Percentiles rank a stretch among this genome's conserved stretches.
Evolutionary conservation across 176 grass and related monocot species (phyloP).

Genomic region (Eremochloa ophiuroides): DNA sequence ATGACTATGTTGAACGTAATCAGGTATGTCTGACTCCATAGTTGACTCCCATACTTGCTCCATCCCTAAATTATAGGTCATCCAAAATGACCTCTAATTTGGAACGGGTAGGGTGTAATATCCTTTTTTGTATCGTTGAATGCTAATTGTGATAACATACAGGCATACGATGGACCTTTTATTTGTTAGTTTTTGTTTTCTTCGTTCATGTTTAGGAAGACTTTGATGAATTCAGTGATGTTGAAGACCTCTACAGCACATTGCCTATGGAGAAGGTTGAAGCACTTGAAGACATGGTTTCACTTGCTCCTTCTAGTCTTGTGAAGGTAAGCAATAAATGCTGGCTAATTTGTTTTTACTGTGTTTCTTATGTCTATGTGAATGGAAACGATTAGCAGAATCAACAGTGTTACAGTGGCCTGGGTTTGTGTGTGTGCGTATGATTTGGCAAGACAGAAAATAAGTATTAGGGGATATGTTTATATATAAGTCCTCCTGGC

Average conservation of each 20-base stretch:
- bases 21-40: conserved; percentile 48
- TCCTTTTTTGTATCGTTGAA: neutral
- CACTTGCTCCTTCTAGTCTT: conserved; percentile 86
- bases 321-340: conserved; percentile 58
- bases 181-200: conserved; percentile 9
- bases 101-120: neutral
- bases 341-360: conserved; percentile 7
- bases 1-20: conserved; percentile 99
- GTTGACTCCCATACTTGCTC: neutral
- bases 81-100: neutral
- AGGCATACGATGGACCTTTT: conserved; percentile 2
- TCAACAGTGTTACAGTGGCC: neutral
- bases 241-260: conserved; percentile 84
- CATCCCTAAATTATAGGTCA: neutral
- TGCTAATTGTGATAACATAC: conserved; percentile 4
- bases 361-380: conserved; percentile 11
- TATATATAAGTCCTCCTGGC: neutral
- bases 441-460: neutral
- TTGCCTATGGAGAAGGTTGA: conserved; percentile 96
- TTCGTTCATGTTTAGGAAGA: conserved; percentile 69
- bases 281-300: conserved; percentile 99
- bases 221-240: conserved; percentile 98
- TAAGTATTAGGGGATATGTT: neutral
- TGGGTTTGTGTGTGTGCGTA: neutral
- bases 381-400: neutral